phyloP scores from a whole-genome alignment of 169 alveolate genomes.

The Cryptosporidium tyzzeri region DNA sequence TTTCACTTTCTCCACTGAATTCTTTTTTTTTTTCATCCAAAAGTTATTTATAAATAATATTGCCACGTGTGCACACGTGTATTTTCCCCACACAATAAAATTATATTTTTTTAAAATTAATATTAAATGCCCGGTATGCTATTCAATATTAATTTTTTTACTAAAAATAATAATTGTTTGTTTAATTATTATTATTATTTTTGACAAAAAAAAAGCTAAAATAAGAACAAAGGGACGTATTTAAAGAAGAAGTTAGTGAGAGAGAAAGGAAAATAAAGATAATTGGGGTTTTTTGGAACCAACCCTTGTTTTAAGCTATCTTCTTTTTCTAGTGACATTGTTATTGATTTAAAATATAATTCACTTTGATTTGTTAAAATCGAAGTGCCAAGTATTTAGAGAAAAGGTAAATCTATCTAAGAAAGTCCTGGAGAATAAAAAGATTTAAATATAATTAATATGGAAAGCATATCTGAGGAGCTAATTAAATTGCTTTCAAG shows the following conservation, averaged over 20 bases:
- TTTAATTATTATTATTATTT: too few species aligned
- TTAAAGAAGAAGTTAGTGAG: too few species aligned
- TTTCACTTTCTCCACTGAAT: background rate
- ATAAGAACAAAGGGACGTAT: background rate
- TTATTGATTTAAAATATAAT: background rate
- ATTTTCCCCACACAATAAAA: conserved; percentile 1
- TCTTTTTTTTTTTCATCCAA: background rate
- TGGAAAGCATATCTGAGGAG: conserved; percentile 30
- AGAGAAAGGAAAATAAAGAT: background rate
- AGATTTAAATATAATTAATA: background rate
- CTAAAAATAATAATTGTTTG: background rate
- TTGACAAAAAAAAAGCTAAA: background rate
- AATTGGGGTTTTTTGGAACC: background rate
- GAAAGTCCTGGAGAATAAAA: background rate
- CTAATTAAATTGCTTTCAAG: conserved; percentile 43
- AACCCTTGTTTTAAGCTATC: background rate
- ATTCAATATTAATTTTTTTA: background rate
- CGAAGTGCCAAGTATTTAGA: background rate
- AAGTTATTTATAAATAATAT: background rate
- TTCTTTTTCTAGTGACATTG: background rate
- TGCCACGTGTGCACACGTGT: conserved; percentile 12
- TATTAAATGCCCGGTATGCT: background rate
- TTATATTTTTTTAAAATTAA: background rate
- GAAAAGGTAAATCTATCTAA: background rate
- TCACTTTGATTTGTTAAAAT: background rate